Evolutionary conservation across 2,329 filamentous ascomycete genomes (phyloP), one percentile per base, ranked within the genome.

Genomic region (Thyridium curvatum): DNA sequence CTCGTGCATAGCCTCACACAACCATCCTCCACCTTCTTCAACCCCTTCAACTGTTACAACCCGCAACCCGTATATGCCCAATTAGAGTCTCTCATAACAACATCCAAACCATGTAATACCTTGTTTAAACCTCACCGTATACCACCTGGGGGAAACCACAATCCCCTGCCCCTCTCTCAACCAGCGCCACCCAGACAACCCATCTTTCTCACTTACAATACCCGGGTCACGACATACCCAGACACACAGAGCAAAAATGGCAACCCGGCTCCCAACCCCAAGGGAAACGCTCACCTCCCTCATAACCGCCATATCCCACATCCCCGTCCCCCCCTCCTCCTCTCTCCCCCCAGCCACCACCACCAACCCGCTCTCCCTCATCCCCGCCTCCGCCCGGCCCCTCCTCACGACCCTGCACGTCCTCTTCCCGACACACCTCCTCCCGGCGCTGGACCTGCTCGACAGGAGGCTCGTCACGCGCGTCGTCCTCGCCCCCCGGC

Each of bases 401-500:
- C 64, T 84, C 13, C 66, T 95, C n/a, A 66, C 88, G 2, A 88
- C 86, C 0, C 74, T 95, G 0, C 90, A 96, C 62, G 84, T 88
- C 28, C 66, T 96, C 12, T 94, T 94, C 53, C 89, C 89, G 0
- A 77, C 79, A 46, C 75, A 88, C 39, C 65, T 96, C 2, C 79
- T 96, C 1, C 86, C 88, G 3, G 88, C 91, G 0, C 71, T 98
- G 3, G 90, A 97, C 59, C 71, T 97, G 0, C 71, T 98, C 1
- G 93, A 98, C 59, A 77, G 87, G 18, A 66, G 73, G 3, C 74
- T 93, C 1, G 77, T 95, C 28, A 79, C 71, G 6, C 71, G 79
- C 2, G 59, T 81, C 4, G 35, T 71, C 13, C 32, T 56, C 9
- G 31, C 42, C 26, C 30, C 33, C 6, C 32, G 14, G 30, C 18